Percentiles rank a stretch among this genome's conserved stretches.
Evolutionary conservation across 2,329 filamentous ascomycete species (phyloP).

Genomic region (Aspergillus sp.): DNA sequence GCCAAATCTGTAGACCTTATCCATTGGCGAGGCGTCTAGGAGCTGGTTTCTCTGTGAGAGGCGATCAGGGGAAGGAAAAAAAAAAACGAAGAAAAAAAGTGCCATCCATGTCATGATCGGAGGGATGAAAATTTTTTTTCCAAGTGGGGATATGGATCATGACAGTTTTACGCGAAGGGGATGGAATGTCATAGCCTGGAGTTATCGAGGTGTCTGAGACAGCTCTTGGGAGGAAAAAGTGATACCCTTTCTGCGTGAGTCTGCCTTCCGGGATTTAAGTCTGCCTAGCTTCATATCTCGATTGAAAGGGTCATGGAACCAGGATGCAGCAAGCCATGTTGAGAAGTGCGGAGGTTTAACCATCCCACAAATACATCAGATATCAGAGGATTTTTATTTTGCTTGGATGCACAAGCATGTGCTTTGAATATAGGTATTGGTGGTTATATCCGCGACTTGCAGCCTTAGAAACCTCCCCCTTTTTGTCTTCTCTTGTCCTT

Average conservation of each 20-base stretch:
- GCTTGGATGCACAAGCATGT: slow-evolving; percentile 17
- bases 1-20: slow-evolving; percentile 23
- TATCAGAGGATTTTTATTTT: slow-evolving; percentile 23
- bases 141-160: slow-evolving; percentile 21
- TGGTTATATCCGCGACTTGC: slow-evolving; percentile 25
- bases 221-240: slow-evolving; percentile 38
- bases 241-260: slow-evolving; percentile 40
- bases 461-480: slow-evolving; percentile 26
- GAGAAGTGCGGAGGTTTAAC: slow-evolving; percentile 17
- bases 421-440: slow-evolving; percentile 23
- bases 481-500: slow-evolving; percentile 13
- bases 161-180: slow-evolving; percentile 23
- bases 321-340: slow-evolving; percentile 21
- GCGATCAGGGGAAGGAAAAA: slow-evolving; percentile 7
- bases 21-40: slow-evolving; percentile 18
- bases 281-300: slow-evolving; percentile 33
- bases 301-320: slow-evolving; percentile 23
- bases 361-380: slow-evolving; percentile 24
- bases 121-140: slow-evolving; percentile 18
- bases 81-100: slow-evolving; percentile 11
- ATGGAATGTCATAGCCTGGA: slow-evolving; percentile 31
- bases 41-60: slow-evolving; percentile 18
- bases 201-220: slow-evolving; percentile 36
- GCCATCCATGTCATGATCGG: slow-evolving; percentile 19
- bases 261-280: slow-evolving; percentile 33